Evolutionary conservation across 2,329 filamentous ascomycete species (phyloP), one percentile per base, ranked within the genome.

Genomic region (Curvularia lunata): DNA sequence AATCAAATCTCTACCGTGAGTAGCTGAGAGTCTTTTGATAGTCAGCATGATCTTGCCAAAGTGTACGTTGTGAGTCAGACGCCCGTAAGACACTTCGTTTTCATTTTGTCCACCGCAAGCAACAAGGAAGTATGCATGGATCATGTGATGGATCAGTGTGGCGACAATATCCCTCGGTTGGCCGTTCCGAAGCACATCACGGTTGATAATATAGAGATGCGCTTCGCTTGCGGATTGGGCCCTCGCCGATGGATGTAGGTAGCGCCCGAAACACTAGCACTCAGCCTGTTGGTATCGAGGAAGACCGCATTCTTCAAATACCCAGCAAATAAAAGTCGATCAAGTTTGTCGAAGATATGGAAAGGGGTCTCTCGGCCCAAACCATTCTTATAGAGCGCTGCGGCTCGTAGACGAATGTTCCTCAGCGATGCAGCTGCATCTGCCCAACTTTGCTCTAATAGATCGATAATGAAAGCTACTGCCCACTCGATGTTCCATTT

Each of bases 61-160:
- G 38, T 78, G 75, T 3, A 75, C 52, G 1, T 71, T 75, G 56
- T 80, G 78, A 28, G 61, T 61, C 23, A 80, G 63, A 8, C 77
- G 68, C 3, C 72, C 74, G 34, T 78, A 78, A 23, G 58, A 67
- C 0, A 65, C 66, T 41, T 71, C 71, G 5, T 69, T 67, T 30
- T 71, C 70, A 13, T 69, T 62, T 52, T 75, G 71, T 2, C 72
- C 69, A 8, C 76, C 77, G 48, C 78, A 80, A 49, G 75, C 74
- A n/a, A 79, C 68, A 3, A 80, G 68, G 54, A 80, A 78, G 63
- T 76, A 81, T 13, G 78, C 78, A 48, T 81, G 78, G 34, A 80
- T 79, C 78, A 80, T 80, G 43, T 81, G 79, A 54, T 81, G 79
- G 5, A 81, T 73, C 40, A 80, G 61, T 5, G 63, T 68, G 16